Conservation (phyloP, 2,329 filamentous ascomycete species). For the Colletotrichum filicis region DNA sequence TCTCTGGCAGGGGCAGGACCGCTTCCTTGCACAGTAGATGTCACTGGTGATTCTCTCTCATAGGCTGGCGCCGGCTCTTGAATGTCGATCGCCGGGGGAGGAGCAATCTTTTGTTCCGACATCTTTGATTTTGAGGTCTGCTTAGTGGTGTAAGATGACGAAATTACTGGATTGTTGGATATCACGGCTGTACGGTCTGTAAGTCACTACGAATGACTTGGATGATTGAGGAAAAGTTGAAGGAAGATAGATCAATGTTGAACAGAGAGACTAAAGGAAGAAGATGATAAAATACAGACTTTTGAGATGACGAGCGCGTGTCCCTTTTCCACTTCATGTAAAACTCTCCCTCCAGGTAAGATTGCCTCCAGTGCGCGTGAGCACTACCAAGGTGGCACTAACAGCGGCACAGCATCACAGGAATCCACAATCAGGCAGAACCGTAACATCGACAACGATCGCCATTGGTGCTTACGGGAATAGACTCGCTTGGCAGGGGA, state of each 20-base stretch:
- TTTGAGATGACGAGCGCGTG: background rate
- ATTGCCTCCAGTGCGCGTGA: background rate
- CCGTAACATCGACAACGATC: background rate
- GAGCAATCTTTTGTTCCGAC: background rate
- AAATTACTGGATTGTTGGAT: background rate
- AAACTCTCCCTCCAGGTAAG: background rate
- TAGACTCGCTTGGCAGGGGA: background rate
- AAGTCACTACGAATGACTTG: background rate
- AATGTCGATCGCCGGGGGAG: background rate
- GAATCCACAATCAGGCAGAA: slow-evolving; percentile 13
- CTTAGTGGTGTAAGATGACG: background rate
- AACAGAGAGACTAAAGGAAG: background rate
- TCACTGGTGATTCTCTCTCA: background rate
- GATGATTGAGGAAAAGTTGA: background rate
- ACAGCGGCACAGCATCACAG: background rate
- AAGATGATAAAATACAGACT: background rate
- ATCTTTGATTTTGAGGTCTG: background rate
- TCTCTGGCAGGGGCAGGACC: background rate
- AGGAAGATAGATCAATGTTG: background rate
- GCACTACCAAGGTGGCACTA: background rate
- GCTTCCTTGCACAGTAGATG: background rate
- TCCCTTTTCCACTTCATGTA: background rate
- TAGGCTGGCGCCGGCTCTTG: background rate
- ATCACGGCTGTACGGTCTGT: background rate
- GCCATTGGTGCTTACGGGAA: background rate